Evolutionary conservation across 495 filamentous ascomycete species (phyloP), one percentile per base, ranked within the genome.

Genomic region (Neurospora sp.): DNA sequence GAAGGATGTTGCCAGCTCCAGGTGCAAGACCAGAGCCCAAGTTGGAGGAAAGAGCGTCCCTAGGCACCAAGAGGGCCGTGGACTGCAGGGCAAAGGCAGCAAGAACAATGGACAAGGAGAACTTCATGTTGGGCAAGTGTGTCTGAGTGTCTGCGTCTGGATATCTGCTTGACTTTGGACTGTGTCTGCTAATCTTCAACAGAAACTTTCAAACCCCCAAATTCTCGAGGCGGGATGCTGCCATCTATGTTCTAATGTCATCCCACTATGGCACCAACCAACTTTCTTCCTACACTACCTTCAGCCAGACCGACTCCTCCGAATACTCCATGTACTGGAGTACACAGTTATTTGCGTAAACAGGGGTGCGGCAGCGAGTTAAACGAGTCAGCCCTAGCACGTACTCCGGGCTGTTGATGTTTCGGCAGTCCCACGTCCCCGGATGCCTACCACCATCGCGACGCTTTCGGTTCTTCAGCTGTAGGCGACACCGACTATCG

Each of bases 101-200:
- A 23, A 48, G 14, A 11, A 72, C 71, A 18, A 39, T 20, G 39
- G 38, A 23, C 44, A 66, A 37, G 40, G 71, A 72, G 71, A 72
- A 38, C 44, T 72, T 72, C 71, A 72, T 72, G 44, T n/a, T 72
- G 71, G 71, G 71, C 46, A 72, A 39, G 46, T 20, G n/a, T 62
- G 71, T 72, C 31, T 8, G 11, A 38, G 54, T 66, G 44, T 44
- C 35, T 71, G 41, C 5, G n/a, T 46, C 42, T 46, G 42, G 42
- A 46, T 8, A 7, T n/a, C 4, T 20, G 16, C 42, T 38, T 46
- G 42, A 20, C 18, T 35, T 35, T 20, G 42, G 42, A 46, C 23
- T 16, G 46, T 31, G 11, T 35, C 27, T 66, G 27, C 54, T 66
- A 62, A 35, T 66, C 14, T 62, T 66, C 27, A 18, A 66, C 27